Evolutionary conservation across 2,329 filamentous ascomycete genomes (phyloP), one percentile per base, ranked within the genome.

Genomic region (Emydomyces testavorans): DNA sequence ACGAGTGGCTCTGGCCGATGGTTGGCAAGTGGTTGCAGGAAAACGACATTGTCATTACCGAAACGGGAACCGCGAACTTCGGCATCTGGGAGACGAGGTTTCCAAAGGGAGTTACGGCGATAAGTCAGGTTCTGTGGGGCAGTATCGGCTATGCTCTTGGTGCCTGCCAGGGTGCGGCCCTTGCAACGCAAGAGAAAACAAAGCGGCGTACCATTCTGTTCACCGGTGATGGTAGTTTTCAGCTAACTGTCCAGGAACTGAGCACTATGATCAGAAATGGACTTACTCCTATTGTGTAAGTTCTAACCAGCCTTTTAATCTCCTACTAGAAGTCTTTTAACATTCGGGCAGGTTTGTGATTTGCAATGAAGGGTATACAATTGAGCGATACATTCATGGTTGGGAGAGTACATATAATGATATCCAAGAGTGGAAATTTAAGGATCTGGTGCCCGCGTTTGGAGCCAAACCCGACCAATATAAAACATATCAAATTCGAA

Each of bases 331-430:
- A 16, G 2, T 4, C 24, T 31, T 8, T 31, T 40, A 35, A 48
- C 39, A n/a, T 20, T 8, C 15, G 3, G 49, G 36, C 20, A 53
- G 49, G 18, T 88, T 92, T 62, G 73, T 89, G 52, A 82, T 92
- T 54, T 85, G 82, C 72, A 90, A 90, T 62, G 78, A 87, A 29
- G 86, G 86, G 4, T 93, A 83, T 66, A 90, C 86, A 6, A 87
- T 92, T 61, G 86, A 93, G 68, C 79, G 86, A 21, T 83, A 77
- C 62, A 90, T 92, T 57, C 85, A 93, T 65, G 85, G 85, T 36
- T 81, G 80, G 77, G 71, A 87, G 6, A 82, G 78, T 29, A 64
- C 62, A 16, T 92, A 92, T 69, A 93, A 93, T 60, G 84, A 92
- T 60, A 79, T 92, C 49, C 72, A 75, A 46, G 64, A 70, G 18